Percentiles rank a stretch among this genome's conserved stretches.
phyloP scores from a whole-genome alignment of 1,284 basidiomycete species.

The Puccinia polysora region DNA sequence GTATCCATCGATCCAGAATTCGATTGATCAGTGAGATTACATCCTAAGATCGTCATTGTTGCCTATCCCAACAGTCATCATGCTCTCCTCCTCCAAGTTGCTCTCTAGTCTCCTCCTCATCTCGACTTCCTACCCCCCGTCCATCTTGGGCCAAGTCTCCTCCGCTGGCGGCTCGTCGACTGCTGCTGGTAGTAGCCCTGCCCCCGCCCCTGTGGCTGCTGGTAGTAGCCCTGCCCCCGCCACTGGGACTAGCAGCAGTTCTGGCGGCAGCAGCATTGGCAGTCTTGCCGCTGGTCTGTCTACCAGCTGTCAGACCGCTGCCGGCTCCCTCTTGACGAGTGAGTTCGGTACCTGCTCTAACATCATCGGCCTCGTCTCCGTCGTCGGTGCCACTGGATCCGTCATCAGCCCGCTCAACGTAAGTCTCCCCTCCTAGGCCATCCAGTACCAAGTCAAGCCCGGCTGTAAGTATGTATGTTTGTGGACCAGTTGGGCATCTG shows the following conservation, averaged over 20 bases:
- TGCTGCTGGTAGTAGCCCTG: not conserved
- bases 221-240: not conserved
- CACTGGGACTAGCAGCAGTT: not conserved
- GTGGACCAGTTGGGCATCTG: too few relatives aligned
- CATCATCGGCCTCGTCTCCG: constrained; percentile 31
- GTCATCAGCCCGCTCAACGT: constrained; percentile 12
- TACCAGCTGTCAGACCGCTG: constrained; percentile 17
- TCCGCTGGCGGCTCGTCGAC: not conserved
- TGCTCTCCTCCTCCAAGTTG: too few relatives aligned
- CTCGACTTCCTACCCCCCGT: too few relatives aligned
- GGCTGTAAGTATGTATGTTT: too few relatives aligned
- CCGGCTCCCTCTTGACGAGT: constrained; percentile 9
- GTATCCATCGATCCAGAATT: too few relatives aligned
- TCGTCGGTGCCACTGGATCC: constrained; percentile 16
- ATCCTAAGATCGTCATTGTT: too few relatives aligned
- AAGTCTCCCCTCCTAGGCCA: not conserved
- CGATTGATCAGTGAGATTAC: too few relatives aligned
- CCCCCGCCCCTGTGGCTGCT: not conserved
- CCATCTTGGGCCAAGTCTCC: not conserved
- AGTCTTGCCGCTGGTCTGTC: constrained; percentile 12
- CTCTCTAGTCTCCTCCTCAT: too few relatives aligned
- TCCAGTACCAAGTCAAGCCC: not conserved
- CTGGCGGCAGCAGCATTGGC: not conserved
- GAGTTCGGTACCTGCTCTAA: constrained; percentile 32
- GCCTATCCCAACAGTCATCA: too few relatives aligned